Evolutionary conservation across 257 asterid genomes (phyloP), one percentile per base, ranked within the genome.

Genomic region (Striga asiatica): DNA sequence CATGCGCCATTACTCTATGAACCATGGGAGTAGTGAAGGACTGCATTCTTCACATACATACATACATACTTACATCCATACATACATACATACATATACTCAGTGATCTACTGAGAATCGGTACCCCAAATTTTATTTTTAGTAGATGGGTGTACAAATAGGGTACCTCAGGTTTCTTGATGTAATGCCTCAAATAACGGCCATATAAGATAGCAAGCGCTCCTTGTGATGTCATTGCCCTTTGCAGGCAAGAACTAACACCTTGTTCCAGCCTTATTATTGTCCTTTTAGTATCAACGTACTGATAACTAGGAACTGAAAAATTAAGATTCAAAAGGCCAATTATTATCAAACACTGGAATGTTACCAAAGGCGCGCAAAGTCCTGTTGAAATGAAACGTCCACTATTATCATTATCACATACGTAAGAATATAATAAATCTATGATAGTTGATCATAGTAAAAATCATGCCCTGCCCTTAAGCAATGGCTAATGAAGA

Each of bases 171-270:
- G 83, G 76, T 64, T 92, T 88, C 72, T 62, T 76, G 43, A 92
- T 81, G 80, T 76, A 81, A 69, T 82, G 81, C 79, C 63, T 81
- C 76, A 79, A 65, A 72, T 80, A 91, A 51, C 91, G 95, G 56
- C 99, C 95, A 60, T 76, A 81, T 13, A 92, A 77, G 67, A 88
- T 64, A 32, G 97, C 99, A 60, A 88, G 73, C 56, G 97, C 88
- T 55, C 88, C 87, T 55, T 69, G 73, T 64, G 83, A 72, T 59
- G 88, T 64, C 93, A 92, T 76, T 46, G 69, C 68, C 74, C 97
- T 79, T 58, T 74, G 83, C 71, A 78, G 61, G 75, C 71, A 74
- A 42, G 94, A 79, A 64, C 65, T 86, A 57, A 79, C 81, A 54
- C 79, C 76, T 60, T 88, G 95, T 62, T 88, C 99, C 80, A 92